Evolutionary conservation across 345 rosid species (phyloP).

Genomic region (Rhodomyrtus tomentosa): DNA sequence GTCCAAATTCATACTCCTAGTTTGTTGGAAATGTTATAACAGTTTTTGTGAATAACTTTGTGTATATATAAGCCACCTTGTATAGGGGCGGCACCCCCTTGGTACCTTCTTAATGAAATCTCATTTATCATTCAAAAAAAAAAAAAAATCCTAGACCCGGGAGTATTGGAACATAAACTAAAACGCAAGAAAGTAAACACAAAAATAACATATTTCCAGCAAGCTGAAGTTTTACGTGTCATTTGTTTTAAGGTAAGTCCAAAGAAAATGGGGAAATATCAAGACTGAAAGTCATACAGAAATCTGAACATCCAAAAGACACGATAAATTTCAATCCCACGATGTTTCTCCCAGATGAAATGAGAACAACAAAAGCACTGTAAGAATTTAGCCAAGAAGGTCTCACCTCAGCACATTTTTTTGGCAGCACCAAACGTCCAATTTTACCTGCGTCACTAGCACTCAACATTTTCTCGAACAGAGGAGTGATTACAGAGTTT

Average conservation of each 20-base stretch:
- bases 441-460: conserved; percentile 89
- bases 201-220: neutral
- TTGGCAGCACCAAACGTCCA: conserved; percentile 90
- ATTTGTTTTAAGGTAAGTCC: neutral
- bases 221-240: neutral
- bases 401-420: conserved; percentile 89
- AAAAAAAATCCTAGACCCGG: neutral
- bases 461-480: conserved; percentile 95
- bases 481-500: conserved; percentile 64
- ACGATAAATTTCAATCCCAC: neutral
- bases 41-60: neutral
- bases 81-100: neutral
- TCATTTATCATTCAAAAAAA: neutral
- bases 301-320: neutral
- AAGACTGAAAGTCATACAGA: neutral
- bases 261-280: neutral
- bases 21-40: neutral
- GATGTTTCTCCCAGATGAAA: neutral
- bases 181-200: neutral
- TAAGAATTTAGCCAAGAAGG: conserved; percentile 6
- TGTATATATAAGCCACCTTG: neutral
- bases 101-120: neutral
- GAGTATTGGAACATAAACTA: neutral
- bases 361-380: neutral
- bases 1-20: neutral